These are phyloP conservation scores for Fusarium incarnatum DNA, from an alignment of 2,329 filamentous ascomycete genomes.

Conservation along the genomic window DNA sequence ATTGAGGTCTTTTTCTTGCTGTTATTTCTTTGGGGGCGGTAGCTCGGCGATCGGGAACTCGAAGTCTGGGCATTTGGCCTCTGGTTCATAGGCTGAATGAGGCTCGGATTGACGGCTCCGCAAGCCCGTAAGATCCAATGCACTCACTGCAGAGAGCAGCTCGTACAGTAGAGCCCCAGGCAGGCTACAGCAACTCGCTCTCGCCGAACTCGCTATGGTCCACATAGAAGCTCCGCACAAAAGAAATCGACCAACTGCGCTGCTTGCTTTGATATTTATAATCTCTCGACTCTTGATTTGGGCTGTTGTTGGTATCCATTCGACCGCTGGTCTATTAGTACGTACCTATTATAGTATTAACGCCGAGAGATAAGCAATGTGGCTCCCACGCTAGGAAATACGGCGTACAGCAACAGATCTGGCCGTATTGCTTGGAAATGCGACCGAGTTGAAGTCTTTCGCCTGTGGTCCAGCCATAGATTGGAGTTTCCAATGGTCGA, in stretches of 20 bases:
- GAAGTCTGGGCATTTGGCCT: slow-evolving; percentile 16
- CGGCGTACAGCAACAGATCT: slow-evolving; percentile 26
- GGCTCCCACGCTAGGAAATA: slow-evolving; percentile 40
- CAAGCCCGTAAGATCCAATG: slow-evolving; percentile 27
- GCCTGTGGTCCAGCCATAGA: slow-evolving; percentile 8
- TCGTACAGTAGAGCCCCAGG: background rate
- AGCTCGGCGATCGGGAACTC: slow-evolving; percentile 38
- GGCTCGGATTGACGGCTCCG: slow-evolving; percentile 37
- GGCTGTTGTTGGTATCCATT: slow-evolving; percentile 33
- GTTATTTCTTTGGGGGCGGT: background rate
- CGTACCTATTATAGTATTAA: slow-evolving; percentile 10
- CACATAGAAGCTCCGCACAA: slow-evolving; percentile 39
- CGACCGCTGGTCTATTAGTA: slow-evolving; percentile 30
- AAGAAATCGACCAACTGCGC: slow-evolving; percentile 18
- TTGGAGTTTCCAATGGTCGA: background rate
- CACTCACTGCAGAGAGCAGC: slow-evolving; percentile 1
- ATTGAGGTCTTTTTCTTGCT: slow-evolving; percentile 15
- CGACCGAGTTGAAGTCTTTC: slow-evolving; percentile 11
- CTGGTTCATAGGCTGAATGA: slow-evolving; percentile 24
- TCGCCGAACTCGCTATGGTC: slow-evolving; percentile 44
- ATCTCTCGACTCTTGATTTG: slow-evolving; percentile 44
- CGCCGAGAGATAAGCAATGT: slow-evolving; percentile 43
- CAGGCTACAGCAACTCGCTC: background rate
- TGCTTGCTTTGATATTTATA: slow-evolving; percentile 48
- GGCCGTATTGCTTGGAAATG: slow-evolving; percentile 28